Conservation (phyloP, 306 rosid genomes). For the Vigna mungo region DNA sequence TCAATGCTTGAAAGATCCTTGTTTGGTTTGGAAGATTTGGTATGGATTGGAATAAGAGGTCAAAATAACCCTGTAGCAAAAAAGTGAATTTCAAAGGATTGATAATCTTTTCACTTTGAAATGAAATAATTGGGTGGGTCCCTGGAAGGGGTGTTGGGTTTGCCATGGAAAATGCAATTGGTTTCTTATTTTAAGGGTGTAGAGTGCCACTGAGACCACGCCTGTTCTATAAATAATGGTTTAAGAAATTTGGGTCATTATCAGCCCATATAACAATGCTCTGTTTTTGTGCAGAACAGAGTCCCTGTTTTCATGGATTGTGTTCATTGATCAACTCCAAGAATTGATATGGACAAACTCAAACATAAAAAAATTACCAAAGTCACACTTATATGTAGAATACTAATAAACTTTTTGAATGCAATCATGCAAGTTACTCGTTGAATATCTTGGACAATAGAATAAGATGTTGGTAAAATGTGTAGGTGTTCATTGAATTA, state of each 20-base stretch:
- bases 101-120: not conserved
- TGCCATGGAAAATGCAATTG: not conserved
- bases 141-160: not conserved
- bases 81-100: not conserved
- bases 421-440: not conserved
- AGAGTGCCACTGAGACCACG: not conserved
- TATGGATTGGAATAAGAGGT: not conserved
- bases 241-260: not conserved
- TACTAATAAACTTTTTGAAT: not conserved
- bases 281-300: not conserved
- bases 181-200: constrained; percentile 14
- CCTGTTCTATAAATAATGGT: not conserved
- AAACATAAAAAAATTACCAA: not conserved
- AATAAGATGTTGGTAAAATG: not conserved
- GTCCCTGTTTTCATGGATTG: not conserved
- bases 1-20: not conserved
- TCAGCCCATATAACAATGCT: not conserved
- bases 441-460: not conserved
- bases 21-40: not conserved
- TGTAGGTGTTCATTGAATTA: too few relatives aligned
- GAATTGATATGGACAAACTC: not conserved
- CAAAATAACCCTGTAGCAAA: not conserved
- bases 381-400: not conserved
- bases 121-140: not conserved
- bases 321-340: not conserved